A percentile compares a stretch with the other conserved stretches of the same genome.
Conservation (phyloP, 2,329 filamentous ascomycete genomes). For the Onygenales sp. region DNA sequence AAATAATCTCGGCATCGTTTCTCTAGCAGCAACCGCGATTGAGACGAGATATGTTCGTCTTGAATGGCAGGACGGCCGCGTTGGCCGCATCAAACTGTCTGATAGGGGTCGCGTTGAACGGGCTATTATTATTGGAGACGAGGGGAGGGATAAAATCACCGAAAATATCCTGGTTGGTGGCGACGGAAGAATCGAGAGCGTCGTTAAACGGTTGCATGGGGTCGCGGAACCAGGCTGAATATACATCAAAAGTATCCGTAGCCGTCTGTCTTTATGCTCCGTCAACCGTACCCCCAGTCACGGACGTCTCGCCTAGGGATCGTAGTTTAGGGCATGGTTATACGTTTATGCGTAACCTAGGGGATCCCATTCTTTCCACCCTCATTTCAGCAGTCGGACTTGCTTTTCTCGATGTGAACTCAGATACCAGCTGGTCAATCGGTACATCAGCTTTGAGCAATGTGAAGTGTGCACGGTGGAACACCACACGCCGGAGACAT, state of each 20-base stretch:
- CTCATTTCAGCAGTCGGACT: too few species aligned
- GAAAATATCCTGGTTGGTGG: slow-evolving; percentile 27
- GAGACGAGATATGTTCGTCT: slow-evolving; percentile 35
- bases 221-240: background rate
- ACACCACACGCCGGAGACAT: too few species aligned
- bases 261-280: background rate
- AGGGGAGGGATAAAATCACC: slow-evolving; percentile 26
- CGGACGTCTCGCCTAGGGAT: too few species aligned
- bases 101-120: slow-evolving; percentile 31
- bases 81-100: slow-evolving; percentile 35
- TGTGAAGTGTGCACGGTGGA: too few species aligned
- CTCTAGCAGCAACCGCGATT: slow-evolving; percentile 24
- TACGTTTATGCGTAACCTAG: too few species aligned
- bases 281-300: too few species aligned
- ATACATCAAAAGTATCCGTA: background rate
- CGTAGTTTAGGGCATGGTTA: too few species aligned
- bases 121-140: slow-evolving; percentile 33
- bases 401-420: too few species aligned
- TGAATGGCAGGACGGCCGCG: slow-evolving; percentile 35
- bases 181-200: slow-evolving; percentile 25
- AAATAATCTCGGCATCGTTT: slow-evolving; percentile 23
- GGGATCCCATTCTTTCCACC: too few species aligned
- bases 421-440: too few species aligned
- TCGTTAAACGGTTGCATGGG: slow-evolving; percentile 22
- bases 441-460: too few species aligned